Percentiles rank a stretch among this genome's conserved stretches.
phyloP scores from a whole-genome alignment of 345 rosid species.

The Xanthoceras sorbifolium region DNA sequence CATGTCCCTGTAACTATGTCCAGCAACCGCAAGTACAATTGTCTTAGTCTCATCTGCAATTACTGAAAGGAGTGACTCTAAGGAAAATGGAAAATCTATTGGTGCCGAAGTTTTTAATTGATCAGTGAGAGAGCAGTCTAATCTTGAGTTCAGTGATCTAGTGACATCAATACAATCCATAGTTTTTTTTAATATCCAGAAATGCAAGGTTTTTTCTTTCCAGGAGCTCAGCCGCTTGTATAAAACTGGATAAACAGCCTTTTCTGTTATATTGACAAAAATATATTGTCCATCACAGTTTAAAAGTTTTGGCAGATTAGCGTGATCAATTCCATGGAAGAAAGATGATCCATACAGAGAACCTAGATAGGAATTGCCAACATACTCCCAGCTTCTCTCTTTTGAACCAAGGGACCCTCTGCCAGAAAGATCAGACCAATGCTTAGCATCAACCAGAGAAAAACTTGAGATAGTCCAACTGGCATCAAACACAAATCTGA shows the following conservation, averaged over 20 bases:
- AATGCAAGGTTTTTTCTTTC: conserved; percentile 37
- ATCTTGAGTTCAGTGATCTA: conserved; percentile 33
- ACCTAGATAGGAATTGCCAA: conserved; percentile 73
- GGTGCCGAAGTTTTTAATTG: conserved; percentile 29
- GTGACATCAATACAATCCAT: conserved; percentile 45
- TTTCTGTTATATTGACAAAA: conserved; percentile 40
- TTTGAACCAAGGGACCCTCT: conserved; percentile 24
- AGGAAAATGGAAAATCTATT: conserved; percentile 53
- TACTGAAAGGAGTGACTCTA: conserved; percentile 66
- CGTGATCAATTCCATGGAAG: conserved; percentile 45
- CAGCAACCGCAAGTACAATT: conserved; percentile 80
- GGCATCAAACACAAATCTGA: conserved; percentile 81
- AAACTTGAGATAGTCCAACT: conserved; percentile 63
- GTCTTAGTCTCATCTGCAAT: conserved; percentile 70
- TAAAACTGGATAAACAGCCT: conserved; percentile 22
- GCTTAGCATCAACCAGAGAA: conserved; percentile 31
- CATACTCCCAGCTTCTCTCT: conserved; percentile 70
- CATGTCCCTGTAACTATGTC: conserved; percentile 93
- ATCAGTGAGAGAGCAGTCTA: conserved; percentile 38
- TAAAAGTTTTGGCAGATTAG: conserved; percentile 50
- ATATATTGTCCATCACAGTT: conserved; percentile 54
- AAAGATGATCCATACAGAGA: conserved; percentile 60
- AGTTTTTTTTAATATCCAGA: conserved; percentile 41
- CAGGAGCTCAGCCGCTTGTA: conserved; percentile 28
- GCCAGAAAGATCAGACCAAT: conserved; percentile 23